phyloP scores from a whole-genome alignment of 2,329 filamentous ascomycete genomes.

The Venturia effusa region DNA sequence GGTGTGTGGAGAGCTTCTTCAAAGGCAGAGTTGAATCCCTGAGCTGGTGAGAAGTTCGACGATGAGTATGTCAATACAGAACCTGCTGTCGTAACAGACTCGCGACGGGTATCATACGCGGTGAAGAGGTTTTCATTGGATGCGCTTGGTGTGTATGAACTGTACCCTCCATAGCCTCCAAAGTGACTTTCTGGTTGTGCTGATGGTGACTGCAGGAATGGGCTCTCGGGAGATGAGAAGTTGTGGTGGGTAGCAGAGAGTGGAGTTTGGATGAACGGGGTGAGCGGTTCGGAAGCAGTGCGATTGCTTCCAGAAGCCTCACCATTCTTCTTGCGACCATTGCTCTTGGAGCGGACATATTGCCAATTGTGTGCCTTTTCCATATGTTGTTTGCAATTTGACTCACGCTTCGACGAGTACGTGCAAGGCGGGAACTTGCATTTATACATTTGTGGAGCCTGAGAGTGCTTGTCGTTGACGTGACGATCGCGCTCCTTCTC shows the following conservation, averaged over 20 bases:
- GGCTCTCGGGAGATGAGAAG: constrained; percentile 24
- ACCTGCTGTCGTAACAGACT: constrained; percentile 24
- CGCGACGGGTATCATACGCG: constrained; percentile 19
- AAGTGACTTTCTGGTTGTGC: constrained; percentile 17
- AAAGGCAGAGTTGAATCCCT: constrained; percentile 22
- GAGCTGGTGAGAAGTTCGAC: constrained; percentile 32
- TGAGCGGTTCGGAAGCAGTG: constrained; percentile 17
- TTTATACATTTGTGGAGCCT: constrained; percentile 67
- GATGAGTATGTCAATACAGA: constrained; percentile 25
- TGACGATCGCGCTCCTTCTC: constrained; percentile 97
- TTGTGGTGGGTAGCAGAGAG: constrained; percentile 19
- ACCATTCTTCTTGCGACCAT: constrained; percentile 50
- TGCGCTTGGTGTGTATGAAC: constrained; percentile 14
- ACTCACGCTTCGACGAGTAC: constrained; percentile 91
- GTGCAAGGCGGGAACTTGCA: constrained; percentile 76
- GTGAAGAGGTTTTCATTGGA: constrained; percentile 19
- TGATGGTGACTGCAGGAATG: constrained; percentile 31
- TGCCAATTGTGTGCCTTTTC: constrained; percentile 88
- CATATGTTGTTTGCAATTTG: constrained; percentile 98
- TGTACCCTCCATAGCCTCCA: constrained; percentile 16
- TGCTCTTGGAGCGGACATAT: constrained; percentile 90
- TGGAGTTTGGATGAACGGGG: constrained; percentile 25
- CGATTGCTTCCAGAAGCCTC: constrained; percentile 17
- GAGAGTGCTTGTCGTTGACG: constrained; percentile 89
- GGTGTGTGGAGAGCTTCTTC: constrained; percentile 31